phyloP scores from a whole-genome alignment of 805 yeast genomes.

The Ogataea parapolymorpha region DNA sequence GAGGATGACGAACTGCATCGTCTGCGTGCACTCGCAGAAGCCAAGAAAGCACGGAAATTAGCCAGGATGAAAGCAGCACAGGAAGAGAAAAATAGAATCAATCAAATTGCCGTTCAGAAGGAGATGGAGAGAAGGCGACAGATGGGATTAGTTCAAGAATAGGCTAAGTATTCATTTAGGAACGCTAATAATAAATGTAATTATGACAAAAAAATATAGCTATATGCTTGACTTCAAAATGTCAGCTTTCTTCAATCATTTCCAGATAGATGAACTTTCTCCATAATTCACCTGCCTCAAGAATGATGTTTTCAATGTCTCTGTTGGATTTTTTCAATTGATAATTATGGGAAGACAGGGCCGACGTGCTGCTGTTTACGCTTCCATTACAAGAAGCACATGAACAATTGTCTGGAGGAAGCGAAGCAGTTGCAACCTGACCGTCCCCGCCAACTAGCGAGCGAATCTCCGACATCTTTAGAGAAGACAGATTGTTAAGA shows the following conservation, averaged over 20 bases:
- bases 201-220: neutral
- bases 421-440: neutral
- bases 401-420: conserved; percentile 4
- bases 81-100: conserved; percentile 19
- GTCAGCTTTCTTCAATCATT: conserved; percentile 40
- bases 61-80: conserved; percentile 18
- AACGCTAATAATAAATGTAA: conserved; percentile 3
- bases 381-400: conserved; percentile 13
- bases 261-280: conserved; percentile 74
- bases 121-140: conserved; percentile 29
- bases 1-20: conserved; percentile 30
- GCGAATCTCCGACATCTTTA: conserved; percentile 30
- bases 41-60: conserved; percentile 23
- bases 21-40: conserved; percentile 29
- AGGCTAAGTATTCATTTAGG: neutral
- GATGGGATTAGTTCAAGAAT: conserved; percentile 8
- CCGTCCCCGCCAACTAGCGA: conserved; percentile 26
- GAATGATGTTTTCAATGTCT: conserved; percentile 69
- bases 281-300: conserved; percentile 86
- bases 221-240: neutral
- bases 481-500: conserved; percentile 55
- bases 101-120: conserved; percentile 28
- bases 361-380: conserved; percentile 5
- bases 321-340: conserved; percentile 28
- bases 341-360: conserved; percentile 10